These are phyloP conservation scores for Diplodia scrobiculata DNA, from an alignment of 2,329 filamentous ascomycete species.

Conservation along the genomic window DNA sequence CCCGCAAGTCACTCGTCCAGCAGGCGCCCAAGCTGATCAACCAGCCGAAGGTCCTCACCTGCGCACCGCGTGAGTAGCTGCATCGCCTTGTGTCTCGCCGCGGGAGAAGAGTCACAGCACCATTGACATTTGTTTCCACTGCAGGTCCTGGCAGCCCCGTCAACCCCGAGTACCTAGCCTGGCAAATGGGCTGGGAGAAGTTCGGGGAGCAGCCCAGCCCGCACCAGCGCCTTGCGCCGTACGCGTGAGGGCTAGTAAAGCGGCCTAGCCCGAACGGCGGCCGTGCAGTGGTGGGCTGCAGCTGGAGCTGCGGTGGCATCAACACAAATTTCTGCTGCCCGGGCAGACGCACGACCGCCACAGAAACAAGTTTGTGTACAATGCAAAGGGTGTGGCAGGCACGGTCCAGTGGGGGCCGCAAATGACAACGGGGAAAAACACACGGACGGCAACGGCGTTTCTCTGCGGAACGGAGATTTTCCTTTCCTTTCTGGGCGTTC, in stretches of 20 bases:
- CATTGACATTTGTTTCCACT: slow-evolving; percentile 1
- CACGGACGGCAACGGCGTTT: not conserved
- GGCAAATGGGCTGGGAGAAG: slow-evolving; percentile 8
- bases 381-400: not conserved
- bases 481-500: not conserved
- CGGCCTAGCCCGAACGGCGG: not conserved
- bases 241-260: slow-evolving; percentile 20
- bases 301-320: not conserved
- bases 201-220: slow-evolving; percentile 19
- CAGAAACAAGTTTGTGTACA: not conserved
- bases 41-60: not conserved
- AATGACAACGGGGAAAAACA: not conserved
- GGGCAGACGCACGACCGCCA: not conserved
- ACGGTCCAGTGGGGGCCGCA: not conserved
- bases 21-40: slow-evolving; percentile 1
- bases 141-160: not conserved
- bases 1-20: not conserved
- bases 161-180: not conserved
- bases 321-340: not conserved
- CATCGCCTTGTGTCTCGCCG: not conserved
- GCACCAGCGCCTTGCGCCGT: slow-evolving; percentile 27
- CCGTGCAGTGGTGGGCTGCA: not conserved
- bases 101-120: not conserved
- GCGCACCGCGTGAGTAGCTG: not conserved
- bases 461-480: not conserved